phyloP scores from a whole-genome alignment of 2,329 filamentous ascomycete genomes.

The Pseudogymnoascus sp. region DNA sequence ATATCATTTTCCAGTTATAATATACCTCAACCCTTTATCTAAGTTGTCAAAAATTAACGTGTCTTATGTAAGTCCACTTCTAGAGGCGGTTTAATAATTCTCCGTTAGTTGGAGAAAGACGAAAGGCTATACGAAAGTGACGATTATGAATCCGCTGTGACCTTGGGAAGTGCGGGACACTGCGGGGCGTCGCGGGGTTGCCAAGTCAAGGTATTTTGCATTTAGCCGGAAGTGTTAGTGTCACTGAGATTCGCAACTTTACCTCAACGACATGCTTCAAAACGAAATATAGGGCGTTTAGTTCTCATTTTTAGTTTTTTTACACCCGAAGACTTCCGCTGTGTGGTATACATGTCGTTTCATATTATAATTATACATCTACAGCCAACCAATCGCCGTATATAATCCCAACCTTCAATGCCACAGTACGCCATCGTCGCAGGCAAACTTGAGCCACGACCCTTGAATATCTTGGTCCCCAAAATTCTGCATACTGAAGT shows the following conservation, averaged over 20 bases:
- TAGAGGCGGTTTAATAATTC: slow-evolving; percentile 8
- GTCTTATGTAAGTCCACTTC: not conserved
- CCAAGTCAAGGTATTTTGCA: slow-evolving; percentile 2
- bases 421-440: not conserved
- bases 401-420: not conserved
- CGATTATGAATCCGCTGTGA: not conserved
- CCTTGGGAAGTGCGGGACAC: not conserved
- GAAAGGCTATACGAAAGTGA: not conserved
- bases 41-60: not conserved
- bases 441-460: not conserved
- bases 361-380: not conserved
- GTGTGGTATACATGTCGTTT: not conserved
- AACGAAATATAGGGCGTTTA: not conserved
- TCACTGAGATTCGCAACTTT: not conserved
- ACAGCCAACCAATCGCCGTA: not conserved
- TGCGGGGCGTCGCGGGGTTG: slow-evolving; percentile 5
- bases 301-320: not conserved
- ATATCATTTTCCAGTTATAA: not conserved
- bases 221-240: slow-evolving; percentile 2
- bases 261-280: not conserved
- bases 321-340: not conserved
- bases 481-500: not conserved
- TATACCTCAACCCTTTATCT: not conserved
- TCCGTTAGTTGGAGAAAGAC: slow-evolving; percentile 1
- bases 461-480: not conserved